Conservation (phyloP, 345 rosid genomes). For the Aurinia saxatilis region DNA sequence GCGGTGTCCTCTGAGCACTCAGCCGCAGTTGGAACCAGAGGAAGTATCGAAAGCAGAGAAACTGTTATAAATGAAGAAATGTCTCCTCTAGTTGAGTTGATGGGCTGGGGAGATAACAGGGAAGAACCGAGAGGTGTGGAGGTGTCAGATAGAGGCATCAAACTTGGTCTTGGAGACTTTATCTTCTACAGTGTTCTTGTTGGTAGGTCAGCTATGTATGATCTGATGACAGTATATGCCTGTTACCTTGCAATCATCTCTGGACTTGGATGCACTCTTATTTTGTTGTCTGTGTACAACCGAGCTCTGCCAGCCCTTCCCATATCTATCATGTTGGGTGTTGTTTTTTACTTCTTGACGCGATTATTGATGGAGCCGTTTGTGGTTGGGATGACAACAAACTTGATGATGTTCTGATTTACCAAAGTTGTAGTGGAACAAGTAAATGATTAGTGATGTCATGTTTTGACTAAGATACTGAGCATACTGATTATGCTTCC, state of each 20-base stretch:
- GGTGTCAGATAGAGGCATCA: slow-evolving; percentile 53
- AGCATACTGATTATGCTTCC: not conserved
- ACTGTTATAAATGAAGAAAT: slow-evolving; percentile 48
- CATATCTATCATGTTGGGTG: slow-evolving; percentile 76
- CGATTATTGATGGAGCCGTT: slow-evolving; percentile 90
- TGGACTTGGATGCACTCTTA: slow-evolving; percentile 96
- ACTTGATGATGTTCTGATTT: slow-evolving; percentile 69
- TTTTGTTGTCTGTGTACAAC: slow-evolving; percentile 71
- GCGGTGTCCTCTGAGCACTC: slow-evolving; percentile 50
- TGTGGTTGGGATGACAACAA: slow-evolving; percentile 71
- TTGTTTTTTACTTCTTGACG: slow-evolving; percentile 87
- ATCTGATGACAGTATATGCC: slow-evolving; percentile 94
- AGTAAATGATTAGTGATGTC: slow-evolving; percentile 3
- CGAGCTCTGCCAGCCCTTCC: slow-evolving; percentile 96
- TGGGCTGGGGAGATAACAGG: slow-evolving; percentile 37
- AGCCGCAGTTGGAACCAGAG: slow-evolving; percentile 32
- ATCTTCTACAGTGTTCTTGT: slow-evolving; percentile 96
- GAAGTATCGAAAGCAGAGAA: slow-evolving; percentile 30
- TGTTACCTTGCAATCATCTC: slow-evolving; percentile 94
- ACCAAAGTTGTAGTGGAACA: slow-evolving; percentile 2
- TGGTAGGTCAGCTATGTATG: slow-evolving; percentile 99
- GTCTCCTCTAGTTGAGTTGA: slow-evolving; percentile 74
- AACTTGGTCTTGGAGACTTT: slow-evolving; percentile 96
- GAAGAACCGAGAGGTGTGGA: slow-evolving; percentile 17
- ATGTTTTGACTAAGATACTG: not conserved